These are phyloP conservation scores for Sporothrix euskadiensis DNA, from an alignment of 2,329 filamentous ascomycete genomes.

Conservation along the genomic window DNA sequence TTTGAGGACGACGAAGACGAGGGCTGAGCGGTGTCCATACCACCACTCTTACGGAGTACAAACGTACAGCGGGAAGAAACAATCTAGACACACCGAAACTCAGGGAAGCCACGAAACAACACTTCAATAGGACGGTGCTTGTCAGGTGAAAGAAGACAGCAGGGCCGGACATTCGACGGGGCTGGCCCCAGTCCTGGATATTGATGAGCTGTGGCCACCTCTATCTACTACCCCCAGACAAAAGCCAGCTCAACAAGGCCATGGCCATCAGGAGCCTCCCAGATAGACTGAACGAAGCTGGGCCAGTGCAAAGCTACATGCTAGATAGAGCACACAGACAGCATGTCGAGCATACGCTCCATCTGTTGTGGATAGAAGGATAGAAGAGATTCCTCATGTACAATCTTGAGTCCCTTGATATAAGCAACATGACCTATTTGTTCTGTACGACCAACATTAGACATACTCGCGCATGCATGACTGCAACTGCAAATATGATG, in stretches of 20 bases:
- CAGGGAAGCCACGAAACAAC: no score
- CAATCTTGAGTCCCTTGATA: not conserved
- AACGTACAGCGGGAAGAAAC: no score
- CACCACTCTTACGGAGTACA: no score
- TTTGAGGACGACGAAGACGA: constrained; percentile 62
- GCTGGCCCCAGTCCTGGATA: not conserved
- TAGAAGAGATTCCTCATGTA: not conserved
- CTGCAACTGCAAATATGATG: not conserved
- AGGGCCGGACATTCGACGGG: not conserved
- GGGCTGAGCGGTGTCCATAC: not conserved
- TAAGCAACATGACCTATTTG: not conserved
- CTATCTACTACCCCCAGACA: not conserved
- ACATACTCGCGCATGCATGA: not conserved
- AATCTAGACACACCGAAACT: no score
- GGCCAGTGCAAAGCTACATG: not conserved
- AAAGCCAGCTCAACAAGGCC: not conserved
- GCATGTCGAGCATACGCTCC: not conserved
- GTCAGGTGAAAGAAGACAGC: no score
- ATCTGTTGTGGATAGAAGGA: not conserved
- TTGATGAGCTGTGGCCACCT: not conserved
- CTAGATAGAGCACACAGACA: not conserved
- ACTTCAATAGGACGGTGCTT: no score
- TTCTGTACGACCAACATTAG: no score
- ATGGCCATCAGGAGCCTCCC: not conserved
- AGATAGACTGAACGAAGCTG: not conserved